These are phyloP conservation scores for Acmispon strigosus DNA, from an alignment of 306 rosid species.

Conservation along the genomic window DNA sequence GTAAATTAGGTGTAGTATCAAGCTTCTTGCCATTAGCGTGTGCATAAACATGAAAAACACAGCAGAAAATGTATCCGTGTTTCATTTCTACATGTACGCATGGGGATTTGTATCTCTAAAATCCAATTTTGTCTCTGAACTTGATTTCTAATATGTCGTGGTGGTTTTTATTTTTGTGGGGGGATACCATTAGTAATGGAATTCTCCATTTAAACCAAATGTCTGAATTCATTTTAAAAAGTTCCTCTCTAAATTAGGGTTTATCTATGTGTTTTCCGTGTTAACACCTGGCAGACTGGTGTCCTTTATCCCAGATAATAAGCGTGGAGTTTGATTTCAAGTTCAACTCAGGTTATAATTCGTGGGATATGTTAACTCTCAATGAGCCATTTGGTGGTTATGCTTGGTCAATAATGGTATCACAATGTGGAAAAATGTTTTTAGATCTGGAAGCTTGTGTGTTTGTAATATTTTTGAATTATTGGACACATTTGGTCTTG, in stretches of 20 bases:
- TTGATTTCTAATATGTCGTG: neutral
- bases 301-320: neutral
- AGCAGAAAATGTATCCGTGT: neutral
- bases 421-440: conserved; percentile 7
- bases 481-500: neutral
- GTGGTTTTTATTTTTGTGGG: neutral
- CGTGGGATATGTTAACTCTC: neutral
- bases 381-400: neutral
- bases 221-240: neutral
- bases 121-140: neutral
- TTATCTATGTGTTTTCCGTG: neutral
- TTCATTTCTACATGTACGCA: neutral
- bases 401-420: conserved; percentile 9
- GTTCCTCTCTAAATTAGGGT: neutral
- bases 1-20: neutral
- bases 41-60: neutral
- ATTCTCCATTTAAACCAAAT: neutral
- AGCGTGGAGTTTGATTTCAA: neutral
- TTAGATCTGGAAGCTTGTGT: neutral
- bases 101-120: neutral
- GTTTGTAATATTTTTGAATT: neutral
- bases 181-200: neutral
- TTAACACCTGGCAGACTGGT: neutral
- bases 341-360: neutral
- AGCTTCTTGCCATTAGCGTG: neutral